phyloP scores from a whole-genome alignment of 352 stramenopile species.

The Phytophthora citrophthora region DNA sequence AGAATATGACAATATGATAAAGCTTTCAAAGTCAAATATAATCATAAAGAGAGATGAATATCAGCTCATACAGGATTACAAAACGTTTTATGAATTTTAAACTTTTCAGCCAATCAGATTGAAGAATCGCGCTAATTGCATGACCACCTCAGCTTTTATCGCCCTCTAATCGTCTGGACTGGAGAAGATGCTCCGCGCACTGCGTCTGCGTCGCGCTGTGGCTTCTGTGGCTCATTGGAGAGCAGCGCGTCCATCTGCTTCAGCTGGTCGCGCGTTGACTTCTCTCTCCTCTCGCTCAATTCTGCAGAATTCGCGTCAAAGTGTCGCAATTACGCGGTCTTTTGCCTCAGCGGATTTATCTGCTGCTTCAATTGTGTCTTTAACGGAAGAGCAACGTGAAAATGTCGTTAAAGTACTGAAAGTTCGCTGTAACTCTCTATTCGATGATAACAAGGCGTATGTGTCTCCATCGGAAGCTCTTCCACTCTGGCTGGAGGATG shows the following conservation, averaged over 20 bases:
- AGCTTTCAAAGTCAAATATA: too few relatives aligned
- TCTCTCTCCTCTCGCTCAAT: neutral
- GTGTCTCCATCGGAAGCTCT: slow-evolving; percentile 34
- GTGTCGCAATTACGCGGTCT: neutral
- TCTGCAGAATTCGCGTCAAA: slow-evolving; percentile 15
- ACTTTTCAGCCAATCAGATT: neutral
- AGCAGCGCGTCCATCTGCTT: neutral
- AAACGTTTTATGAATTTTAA: slow-evolving; percentile 20
- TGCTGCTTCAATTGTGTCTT: slow-evolving; percentile 1
- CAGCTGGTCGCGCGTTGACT: neutral
- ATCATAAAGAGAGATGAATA: slow-evolving; percentile 1
- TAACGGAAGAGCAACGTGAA: slow-evolving; percentile 20
- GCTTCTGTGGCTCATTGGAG: neutral
- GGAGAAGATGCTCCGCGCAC: slow-evolving; percentile 33
- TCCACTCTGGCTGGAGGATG: slow-evolving; percentile 38
- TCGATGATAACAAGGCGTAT: slow-evolving; percentile 50
- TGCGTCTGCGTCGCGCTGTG: slow-evolving; percentile 35
- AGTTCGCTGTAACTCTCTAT: slow-evolving; percentile 60
- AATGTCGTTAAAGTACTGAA: slow-evolving; percentile 47
- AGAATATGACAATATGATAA: neutral
- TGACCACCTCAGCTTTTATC: slow-evolving; percentile 18
- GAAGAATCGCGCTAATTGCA: neutral
- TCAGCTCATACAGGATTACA: neutral
- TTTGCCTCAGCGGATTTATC: slow-evolving; percentile 21
- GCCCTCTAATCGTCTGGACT: slow-evolving; percentile 32